Percentiles rank a stretch among this genome's conserved stretches.
These are phyloP conservation scores for Pseudogymnoascus sp. DNA, from an alignment of 2,329 filamentous ascomycete species.

Conservation along the genomic window DNA sequence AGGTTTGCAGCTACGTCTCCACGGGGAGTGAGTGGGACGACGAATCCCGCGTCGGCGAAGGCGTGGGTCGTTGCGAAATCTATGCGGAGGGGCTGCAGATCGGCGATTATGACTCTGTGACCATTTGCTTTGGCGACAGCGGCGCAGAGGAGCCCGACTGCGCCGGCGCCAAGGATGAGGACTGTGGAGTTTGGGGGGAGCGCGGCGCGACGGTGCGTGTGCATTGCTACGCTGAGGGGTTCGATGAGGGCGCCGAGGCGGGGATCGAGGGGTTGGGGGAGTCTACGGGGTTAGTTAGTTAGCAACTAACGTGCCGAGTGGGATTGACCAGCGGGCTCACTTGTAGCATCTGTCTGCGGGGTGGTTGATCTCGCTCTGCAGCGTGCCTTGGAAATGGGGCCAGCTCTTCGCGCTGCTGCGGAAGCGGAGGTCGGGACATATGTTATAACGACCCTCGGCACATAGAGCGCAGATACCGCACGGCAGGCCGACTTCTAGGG, in stretches of 20 bases:
- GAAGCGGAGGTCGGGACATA: conserved; percentile 81
- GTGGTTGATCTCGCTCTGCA: conserved; percentile 75
- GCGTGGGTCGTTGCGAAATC: conserved; percentile 67
- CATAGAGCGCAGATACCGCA: conserved; percentile 74
- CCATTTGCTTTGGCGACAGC: conserved; percentile 79
- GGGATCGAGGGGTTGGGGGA: conserved; percentile 65
- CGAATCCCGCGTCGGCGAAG: conserved; percentile 58
- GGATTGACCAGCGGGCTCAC: conserved; percentile 15
- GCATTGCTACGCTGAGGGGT: conserved; percentile 77
- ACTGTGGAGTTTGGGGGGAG: conserved; percentile 67
- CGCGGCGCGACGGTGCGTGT: conserved; percentile 66
- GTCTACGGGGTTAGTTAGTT: conserved; percentile 21
- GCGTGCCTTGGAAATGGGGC: conserved; percentile 79
- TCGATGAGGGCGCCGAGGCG: conserved; percentile 89
- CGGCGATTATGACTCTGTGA: conserved; percentile 70
- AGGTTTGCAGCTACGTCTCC: conserved; percentile 67
- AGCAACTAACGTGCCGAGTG: background rate
- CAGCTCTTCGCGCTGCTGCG: conserved; percentile 56
- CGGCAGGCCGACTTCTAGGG: conserved; percentile 84
- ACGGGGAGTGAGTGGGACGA: conserved; percentile 52
- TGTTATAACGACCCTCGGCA: conserved; percentile 77
- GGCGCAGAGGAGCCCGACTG: conserved; percentile 78
- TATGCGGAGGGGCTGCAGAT: conserved; percentile 72
- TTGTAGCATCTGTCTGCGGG: conserved; percentile 91
- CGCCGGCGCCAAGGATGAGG: conserved; percentile 78